These are phyloP conservation scores for Fraxinus latifolia DNA, from an alignment of 305 asterid genomes.

Conservation along the genomic window DNA sequence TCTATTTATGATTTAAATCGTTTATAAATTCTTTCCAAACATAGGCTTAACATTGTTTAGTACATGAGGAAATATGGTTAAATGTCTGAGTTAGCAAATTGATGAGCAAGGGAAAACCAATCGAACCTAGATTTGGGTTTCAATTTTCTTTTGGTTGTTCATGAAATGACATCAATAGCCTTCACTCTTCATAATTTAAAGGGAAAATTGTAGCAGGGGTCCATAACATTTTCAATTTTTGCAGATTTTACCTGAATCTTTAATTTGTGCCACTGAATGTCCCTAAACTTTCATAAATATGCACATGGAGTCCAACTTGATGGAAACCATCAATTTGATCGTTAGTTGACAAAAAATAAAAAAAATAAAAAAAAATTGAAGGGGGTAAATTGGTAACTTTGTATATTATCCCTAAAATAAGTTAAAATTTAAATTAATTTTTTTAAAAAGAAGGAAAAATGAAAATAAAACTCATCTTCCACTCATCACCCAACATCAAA, in stretches of 20 bases:
- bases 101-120: neutral
- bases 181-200: neutral
- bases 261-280: neutral
- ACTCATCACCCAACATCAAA: no score
- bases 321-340: no score
- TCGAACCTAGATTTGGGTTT: neutral
- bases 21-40: neutral
- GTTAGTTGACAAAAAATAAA: no score
- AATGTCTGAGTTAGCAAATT: neutral
- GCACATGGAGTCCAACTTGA: no score
- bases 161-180: neutral
- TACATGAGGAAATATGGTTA: neutral
- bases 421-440: no score
- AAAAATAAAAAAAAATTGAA: no score
- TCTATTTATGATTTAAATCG: no score
- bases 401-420: no score
- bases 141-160: neutral
- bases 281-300: neutral
- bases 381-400: no score
- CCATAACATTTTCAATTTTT: no score
- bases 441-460: no score
- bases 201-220: neutral
- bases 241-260: neutral
- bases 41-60: neutral
- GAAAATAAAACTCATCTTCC: no score